Evolutionary conservation across 495 filamentous ascomycete genomes (phyloP).

Genomic region (Neurospora sp.): DNA sequence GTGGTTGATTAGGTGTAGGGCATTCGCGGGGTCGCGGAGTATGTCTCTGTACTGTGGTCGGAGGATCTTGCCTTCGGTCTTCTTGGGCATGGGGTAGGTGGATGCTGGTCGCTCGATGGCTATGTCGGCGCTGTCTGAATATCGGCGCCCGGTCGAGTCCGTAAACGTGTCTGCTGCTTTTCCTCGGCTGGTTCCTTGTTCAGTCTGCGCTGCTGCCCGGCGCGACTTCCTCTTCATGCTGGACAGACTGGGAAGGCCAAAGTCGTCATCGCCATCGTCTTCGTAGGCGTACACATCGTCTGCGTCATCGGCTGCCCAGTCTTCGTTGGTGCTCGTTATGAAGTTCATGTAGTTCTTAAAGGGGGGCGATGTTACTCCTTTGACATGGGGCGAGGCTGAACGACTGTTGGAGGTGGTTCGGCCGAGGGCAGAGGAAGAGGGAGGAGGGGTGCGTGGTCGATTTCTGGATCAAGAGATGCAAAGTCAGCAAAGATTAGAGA

Average conservation of each 20-base stretch:
- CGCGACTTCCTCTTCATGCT: conserved; percentile 69
- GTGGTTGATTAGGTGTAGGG: conserved; percentile 87
- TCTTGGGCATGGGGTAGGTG: conserved; percentile 77
- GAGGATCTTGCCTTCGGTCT: conserved; percentile 85
- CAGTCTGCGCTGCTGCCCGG: conserved; percentile 37
- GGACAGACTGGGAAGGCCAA: conserved; percentile 81
- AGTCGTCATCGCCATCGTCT: conserved; percentile 76
- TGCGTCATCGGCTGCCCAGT: conserved; percentile 60
- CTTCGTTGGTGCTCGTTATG: conserved; percentile 61
- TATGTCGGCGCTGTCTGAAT: conserved; percentile 79
- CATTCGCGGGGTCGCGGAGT: conserved; percentile 87
- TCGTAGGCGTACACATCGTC: conserved; percentile 69
- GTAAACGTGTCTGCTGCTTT: conserved; percentile 1
- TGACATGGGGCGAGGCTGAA: conserved; percentile 44
- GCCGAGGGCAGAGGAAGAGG: conserved; percentile 24
- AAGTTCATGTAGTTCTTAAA: conserved; percentile 66
- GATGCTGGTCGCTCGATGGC: conserved; percentile 82
- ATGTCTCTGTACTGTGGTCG: conserved; percentile 97
- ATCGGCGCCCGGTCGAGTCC: conserved; percentile 27
- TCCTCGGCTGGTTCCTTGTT: conserved; percentile 5
- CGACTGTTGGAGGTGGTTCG: conserved; percentile 15
- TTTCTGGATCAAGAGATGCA: conserved; percentile 22
- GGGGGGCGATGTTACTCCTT: conserved; percentile 50
- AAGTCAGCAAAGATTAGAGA: conserved; percentile 8
- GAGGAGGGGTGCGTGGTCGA: conserved; percentile 41